These are phyloP conservation scores for Pyrenophora teres DNA, from an alignment of 2,329 filamentous ascomycete genomes.

Conservation along the genomic window DNA sequence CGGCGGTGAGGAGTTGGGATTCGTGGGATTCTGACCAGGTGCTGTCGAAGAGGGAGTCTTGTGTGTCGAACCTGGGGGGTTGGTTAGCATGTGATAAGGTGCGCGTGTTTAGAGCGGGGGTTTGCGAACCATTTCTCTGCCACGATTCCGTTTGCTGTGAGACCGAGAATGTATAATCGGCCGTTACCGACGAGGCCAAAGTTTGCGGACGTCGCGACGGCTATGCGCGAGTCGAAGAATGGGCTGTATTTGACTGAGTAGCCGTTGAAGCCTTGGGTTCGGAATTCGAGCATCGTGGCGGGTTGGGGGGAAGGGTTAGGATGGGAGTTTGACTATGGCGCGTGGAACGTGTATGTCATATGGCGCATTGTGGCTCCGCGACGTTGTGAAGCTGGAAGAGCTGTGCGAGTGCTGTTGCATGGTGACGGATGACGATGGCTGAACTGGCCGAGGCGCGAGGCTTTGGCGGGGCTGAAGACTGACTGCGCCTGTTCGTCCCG, in stretches of 20 bases:
- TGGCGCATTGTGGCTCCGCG: conserved; percentile 22
- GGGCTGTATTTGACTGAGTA: conserved; percentile 98
- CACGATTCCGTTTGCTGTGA: conserved; percentile 82
- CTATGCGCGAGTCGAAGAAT: conserved; percentile 93
- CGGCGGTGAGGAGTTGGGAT: conserved; percentile 86
- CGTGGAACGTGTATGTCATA: conserved; percentile 8
- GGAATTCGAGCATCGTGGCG: conserved; percentile 82
- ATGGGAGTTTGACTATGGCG: conserved; percentile 13
- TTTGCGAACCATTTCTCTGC: conserved; percentile 74
- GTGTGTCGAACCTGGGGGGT: conserved; percentile 79
- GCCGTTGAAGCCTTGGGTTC: conserved; percentile 91
- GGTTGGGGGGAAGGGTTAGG: neutral
- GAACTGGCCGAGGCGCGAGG: conserved; percentile 28
- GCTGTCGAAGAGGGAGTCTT: conserved; percentile 94
- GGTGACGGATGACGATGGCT: conserved; percentile 23
- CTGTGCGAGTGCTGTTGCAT: conserved; percentile 23
- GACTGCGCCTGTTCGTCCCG: conserved; percentile 12
- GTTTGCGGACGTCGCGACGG: conserved; percentile 88
- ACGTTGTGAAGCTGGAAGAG: conserved; percentile 12
- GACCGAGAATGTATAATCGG: conserved; percentile 78
- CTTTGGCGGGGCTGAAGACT: conserved; percentile 21
- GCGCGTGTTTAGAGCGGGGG: neutral
- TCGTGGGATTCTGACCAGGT: conserved; percentile 97
- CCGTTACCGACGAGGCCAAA: conserved; percentile 98
- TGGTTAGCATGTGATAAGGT: conserved; percentile 14